These are phyloP conservation scores for Curvularia lunata DNA, from an alignment of 2,329 filamentous ascomycete genomes.

Conservation along the genomic window DNA sequence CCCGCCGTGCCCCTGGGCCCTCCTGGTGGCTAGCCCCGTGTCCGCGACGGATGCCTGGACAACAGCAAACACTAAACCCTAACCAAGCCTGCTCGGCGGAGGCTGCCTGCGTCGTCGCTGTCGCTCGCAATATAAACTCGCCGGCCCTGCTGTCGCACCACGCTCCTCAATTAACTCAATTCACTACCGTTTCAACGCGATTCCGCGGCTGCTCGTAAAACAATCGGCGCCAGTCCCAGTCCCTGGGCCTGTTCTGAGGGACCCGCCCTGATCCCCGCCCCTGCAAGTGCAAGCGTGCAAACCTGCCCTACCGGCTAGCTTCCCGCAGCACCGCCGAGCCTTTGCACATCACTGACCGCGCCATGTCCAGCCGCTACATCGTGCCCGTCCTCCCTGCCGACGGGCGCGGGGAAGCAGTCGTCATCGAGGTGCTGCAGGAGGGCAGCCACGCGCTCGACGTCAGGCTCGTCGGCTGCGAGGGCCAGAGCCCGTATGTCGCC, in stretches of 20 bases:
- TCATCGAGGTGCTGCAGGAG: slow-evolving; percentile 65
- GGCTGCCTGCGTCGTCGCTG: neutral
- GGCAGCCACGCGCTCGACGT: slow-evolving; percentile 66
- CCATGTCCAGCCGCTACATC: slow-evolving; percentile 49
- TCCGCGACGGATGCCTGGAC: slow-evolving; percentile 14
- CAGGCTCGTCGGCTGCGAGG: slow-evolving; percentile 72
- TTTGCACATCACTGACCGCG: slow-evolving; percentile 1
- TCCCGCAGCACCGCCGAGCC: slow-evolving; percentile 6
- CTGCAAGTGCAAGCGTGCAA: neutral
- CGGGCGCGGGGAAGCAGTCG: slow-evolving; percentile 59
- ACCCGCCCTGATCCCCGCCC: slow-evolving; percentile 2
- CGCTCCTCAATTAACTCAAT: slow-evolving; percentile 2
- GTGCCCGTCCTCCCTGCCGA: slow-evolving; percentile 66
- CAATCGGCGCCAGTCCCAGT: slow-evolving; percentile 18
- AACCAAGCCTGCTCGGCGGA: slow-evolving; percentile 2
- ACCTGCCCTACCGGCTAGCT: slow-evolving; percentile 8
- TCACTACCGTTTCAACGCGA: neutral
- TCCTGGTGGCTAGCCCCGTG: slow-evolving; percentile 3
- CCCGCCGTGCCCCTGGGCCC: no score
- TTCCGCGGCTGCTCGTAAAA: slow-evolving; percentile 14
- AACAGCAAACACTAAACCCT: slow-evolving; percentile 10
- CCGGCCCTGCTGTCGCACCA: slow-evolving; percentile 9
- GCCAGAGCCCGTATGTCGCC: slow-evolving; percentile 64
- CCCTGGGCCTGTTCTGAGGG: slow-evolving; percentile 13
- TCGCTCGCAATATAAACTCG: slow-evolving; percentile 14